A percentile compares a stretch with the other conserved stretches of the same genome.
phyloP scores from a whole-genome alignment of 1,284 basidiomycete species.

The Hemileia vastatrix region DNA sequence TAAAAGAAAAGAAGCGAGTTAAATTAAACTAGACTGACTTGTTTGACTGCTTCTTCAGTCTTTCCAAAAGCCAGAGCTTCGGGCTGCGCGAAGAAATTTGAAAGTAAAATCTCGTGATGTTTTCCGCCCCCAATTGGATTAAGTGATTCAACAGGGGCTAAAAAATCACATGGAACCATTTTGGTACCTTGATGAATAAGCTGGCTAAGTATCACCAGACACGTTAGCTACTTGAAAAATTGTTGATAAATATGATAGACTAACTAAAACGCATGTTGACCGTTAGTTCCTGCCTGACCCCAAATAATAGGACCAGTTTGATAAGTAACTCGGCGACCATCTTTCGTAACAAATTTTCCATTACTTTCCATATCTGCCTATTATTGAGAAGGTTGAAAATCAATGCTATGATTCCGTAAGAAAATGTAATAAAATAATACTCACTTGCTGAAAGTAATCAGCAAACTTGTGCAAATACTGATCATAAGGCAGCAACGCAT shows the following conservation, averaged over 20 bases:
- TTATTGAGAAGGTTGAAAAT: not conserved
- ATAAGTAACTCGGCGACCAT: conserved; percentile 82
- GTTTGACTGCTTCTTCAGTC: conserved; percentile 73
- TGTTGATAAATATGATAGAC: not conserved
- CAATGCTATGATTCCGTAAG: not conserved
- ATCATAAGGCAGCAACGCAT: conserved; percentile 90
- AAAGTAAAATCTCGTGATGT: conserved; percentile 93
- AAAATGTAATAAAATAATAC: conserved; percentile 7
- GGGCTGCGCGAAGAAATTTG: conserved; percentile 97
- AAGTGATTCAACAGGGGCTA: conserved; percentile 84
- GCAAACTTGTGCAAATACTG: conserved; percentile 99
- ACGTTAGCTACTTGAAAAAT: no score
- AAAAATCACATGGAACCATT: conserved; percentile 59
- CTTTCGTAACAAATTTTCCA: conserved; percentile 91
- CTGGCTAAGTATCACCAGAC: conserved; percentile 12
- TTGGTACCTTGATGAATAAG: conserved; percentile 35
- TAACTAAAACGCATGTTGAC: conserved; percentile 21
- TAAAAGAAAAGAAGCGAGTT: not conserved
- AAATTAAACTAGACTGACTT: not conserved
- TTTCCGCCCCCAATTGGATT: conserved; percentile 65
- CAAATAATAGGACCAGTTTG: conserved; percentile 98
- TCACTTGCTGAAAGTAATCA: conserved; percentile 94
- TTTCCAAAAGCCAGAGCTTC: conserved; percentile 96
- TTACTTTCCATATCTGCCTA: conserved; percentile 98
- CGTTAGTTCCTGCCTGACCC: conserved; percentile 96